Conservation (phyloP, 257 asterid species). For the Solanum habrochaites region DNA sequence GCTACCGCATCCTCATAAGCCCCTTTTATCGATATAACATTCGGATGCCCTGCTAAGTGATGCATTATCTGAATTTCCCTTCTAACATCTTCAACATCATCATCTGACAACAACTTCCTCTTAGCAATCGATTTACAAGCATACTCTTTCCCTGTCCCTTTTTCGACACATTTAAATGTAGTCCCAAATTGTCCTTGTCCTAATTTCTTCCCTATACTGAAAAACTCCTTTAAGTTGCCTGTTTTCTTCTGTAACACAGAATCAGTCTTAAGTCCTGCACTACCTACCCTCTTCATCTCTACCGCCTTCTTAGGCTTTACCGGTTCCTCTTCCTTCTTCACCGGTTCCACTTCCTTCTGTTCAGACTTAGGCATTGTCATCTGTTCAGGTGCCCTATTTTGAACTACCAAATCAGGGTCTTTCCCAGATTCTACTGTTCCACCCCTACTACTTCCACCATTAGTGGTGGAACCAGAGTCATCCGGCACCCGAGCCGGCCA, state of each 20-base stretch:
- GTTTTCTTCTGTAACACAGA: conserved; percentile 68
- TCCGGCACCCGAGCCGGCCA: conserved; percentile 76
- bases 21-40: conserved; percentile 84
- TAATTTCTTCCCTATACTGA: conserved; percentile 64
- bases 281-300: conserved; percentile 53
- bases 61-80: conserved; percentile 98
- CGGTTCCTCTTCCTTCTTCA: conserved; percentile 11
- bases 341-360: not conserved
- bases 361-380: conserved; percentile 1
- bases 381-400: not conserved
- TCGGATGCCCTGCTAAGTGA: conserved; percentile 81
- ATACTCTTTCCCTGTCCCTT: conserved; percentile 49
- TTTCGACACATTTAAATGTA: conserved; percentile 70
- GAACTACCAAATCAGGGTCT: not conserved
- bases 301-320: conserved; percentile 36
- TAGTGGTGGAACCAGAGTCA: conserved; percentile 13
- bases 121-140: conserved; percentile 95
- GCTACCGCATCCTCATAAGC: conserved; percentile 86
- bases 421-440: conserved; percentile 18
- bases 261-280: conserved; percentile 84
- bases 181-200: conserved; percentile 97
- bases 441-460: conserved; percentile 31
- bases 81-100: conserved; percentile 93
- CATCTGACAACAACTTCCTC: conserved; percentile 78
- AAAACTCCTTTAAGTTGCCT: conserved; percentile 71